Percentiles rank a stretch among this genome's conserved stretches.
These are phyloP conservation scores for Diospyros lotus DNA, from an alignment of 148 eudicot genomes.

Conservation along the genomic window DNA sequence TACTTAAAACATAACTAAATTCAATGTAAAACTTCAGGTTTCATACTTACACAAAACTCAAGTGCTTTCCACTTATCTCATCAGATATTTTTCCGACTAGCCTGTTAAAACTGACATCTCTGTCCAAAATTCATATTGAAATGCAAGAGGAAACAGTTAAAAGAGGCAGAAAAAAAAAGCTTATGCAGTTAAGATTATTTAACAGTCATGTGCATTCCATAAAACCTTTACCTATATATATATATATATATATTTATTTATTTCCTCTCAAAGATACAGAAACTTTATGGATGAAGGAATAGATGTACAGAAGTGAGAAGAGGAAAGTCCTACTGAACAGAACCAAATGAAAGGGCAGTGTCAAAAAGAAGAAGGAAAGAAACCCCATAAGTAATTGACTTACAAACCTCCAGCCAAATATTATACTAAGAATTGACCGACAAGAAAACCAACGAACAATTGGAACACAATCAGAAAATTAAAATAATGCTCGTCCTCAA, in stretches of 20 bases:
- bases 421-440: too few species aligned
- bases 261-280: background rate
- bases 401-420: too few species aligned
- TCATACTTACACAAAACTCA: slow-evolving; percentile 57
- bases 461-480: too few species aligned
- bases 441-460: too few species aligned
- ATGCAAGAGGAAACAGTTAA: background rate
- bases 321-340: background rate
- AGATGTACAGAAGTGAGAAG: background rate
- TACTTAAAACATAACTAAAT: background rate
- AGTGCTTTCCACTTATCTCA: slow-evolving; percentile 29
- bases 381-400: too few species aligned
- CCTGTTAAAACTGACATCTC: slow-evolving; percentile 70
- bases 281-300: background rate
- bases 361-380: too few species aligned
- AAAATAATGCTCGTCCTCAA: too few species aligned
- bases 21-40: background rate
- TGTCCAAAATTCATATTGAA: slow-evolving; percentile 19
- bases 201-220: background rate
- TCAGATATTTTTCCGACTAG: slow-evolving; percentile 51
- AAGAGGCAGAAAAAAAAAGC: background rate
- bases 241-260: too few species aligned
- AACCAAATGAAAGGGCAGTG: background rate
- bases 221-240: background rate
- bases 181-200: background rate